Evolutionary conservation across 2,329 filamentous ascomycete species (phyloP), one percentile per base, ranked within the genome.

Genomic region (Penicillium brasilianum): DNA sequence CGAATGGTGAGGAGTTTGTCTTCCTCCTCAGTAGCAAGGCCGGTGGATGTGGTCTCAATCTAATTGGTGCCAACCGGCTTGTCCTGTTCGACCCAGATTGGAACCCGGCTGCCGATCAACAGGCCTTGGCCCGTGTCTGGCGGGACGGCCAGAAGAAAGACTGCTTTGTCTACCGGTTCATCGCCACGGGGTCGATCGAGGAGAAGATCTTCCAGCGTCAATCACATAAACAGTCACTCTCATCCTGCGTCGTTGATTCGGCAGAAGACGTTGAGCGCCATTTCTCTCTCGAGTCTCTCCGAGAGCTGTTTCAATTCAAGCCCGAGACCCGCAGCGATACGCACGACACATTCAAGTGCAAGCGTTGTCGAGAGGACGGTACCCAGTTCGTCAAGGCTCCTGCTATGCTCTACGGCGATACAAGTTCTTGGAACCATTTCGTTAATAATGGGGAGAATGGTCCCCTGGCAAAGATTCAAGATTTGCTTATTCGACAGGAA

Each of bases 191-290:
- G 4, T 97, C 93, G 0, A 99, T 99, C 63, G 95, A 99, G 74
- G 95, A 99, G 78, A 99, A 99, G 81, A 97, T 99, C 69, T 99
- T 99, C 81, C 95, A 99, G 77, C 90, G 96, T 10, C 95, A 99
- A 74, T 96, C 92, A 0, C 96, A 99, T 82, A 99, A 99, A 79
- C 95, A 99, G 78, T 96, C 92, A 8, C 83, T 99, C 1, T 98
- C 94, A 0, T 96, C 92, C 0, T 97, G 93, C 70, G 95, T 99
- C 4, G 95, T 99, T 8, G 95, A 99, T 77, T 93, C 91, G 2
- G 94, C 92, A 1, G 94, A 99, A 78, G 95, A 99, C 68, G 95
- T 99, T 1, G 95, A 99, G 78, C 88, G 95, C 4, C 95, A 99
- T 78, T 99, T 99, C 78, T 94, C 90, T 14, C 83, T 96, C 1